Base-by-base conservation (phyloP, 2,329 filamentous ascomycete species). In the Dryadomyces quercus-mongolicae region DNA sequence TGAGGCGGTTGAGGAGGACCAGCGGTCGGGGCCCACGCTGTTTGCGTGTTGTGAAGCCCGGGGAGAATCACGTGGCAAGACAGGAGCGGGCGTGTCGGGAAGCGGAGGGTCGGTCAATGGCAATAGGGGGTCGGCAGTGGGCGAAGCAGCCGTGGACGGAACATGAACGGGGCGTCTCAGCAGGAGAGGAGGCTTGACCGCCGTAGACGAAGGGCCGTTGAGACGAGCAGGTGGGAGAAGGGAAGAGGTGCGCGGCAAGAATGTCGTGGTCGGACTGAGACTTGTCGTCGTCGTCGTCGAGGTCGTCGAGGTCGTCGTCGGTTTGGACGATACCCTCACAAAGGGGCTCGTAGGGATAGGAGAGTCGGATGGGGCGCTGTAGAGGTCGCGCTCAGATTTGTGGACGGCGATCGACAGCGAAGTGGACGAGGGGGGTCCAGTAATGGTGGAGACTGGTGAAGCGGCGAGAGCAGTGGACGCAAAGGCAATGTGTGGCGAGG, bases 1-100 rank as follows among this genome's bases (percentile, higher is more conserved):
- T 45, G 76, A 78, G 9, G 67, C 63, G n/a, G 76, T 77, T 15
- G 77, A 80, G 20, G 70, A 67, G 45, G 76, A 78, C 75, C 75
- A 77, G 62, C 75, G 72, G 62, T 78, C 74, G 57, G 75, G 68
- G 58, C 72, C 65, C 21, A 64, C 62, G 56, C 63, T 69, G 56
- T 64, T 69, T 12, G 69, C 49, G 69, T 70, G 52, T 66, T n/a
- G n/a, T n/a, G 65, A 55, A 55, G 40, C 9, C n/a, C 12, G 42
- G 5, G 13, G 60, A 60, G 52, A 55, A 54, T 55, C 48, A 13
- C 38, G 49, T 21, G n/a, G 40, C 43, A 15, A 20, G 54, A 56
- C 34, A 44, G 42, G 8, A 44, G 42, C 42, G n/a, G n/a, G 42
- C 42, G 7, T 10, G 12, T 44, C 15, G 16, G n/a, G 16, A 18